Percentiles rank a stretch among this genome's conserved stretches.
Evolutionary conservation across 805 yeast species (phyloP).

Genomic region (Pichia nakasei): DNA sequence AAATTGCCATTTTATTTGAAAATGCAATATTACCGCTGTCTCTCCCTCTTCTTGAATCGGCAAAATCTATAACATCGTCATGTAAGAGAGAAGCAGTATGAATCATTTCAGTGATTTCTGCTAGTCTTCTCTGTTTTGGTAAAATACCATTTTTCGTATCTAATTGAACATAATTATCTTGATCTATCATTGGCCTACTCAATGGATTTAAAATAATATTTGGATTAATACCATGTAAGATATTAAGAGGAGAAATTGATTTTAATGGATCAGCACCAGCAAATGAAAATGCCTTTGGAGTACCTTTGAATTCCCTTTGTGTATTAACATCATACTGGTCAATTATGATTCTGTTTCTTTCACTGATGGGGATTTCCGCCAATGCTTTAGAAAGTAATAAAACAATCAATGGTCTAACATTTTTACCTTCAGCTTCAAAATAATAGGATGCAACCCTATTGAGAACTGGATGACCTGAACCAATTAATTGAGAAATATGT

Average conservation of each 20-base stretch:
- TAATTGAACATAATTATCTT: conserved; percentile 44
- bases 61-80: conserved; percentile 91
- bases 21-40: conserved; percentile 91
- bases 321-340: conserved; percentile 59
- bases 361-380: conserved; percentile 57
- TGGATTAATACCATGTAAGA: conserved; percentile 90
- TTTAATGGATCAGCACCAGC: conserved; percentile 54
- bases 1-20: conserved; percentile 93
- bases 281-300: conserved; percentile 43
- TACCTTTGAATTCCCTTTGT: conserved; percentile 54
- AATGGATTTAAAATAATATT: conserved; percentile 71
- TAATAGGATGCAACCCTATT: conserved; percentile 91
- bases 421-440: conserved; percentile 94
- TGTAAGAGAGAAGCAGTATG: conserved; percentile 94
- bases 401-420: conserved; percentile 86
- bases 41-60: conserved; percentile 82
- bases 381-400: conserved; percentile 75
- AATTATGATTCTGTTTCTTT: conserved; percentile 55
- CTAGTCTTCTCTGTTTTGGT: conserved; percentile 90
- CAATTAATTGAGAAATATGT: conserved; percentile 78
- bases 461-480: conserved; percentile 89
- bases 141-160: conserved; percentile 64
- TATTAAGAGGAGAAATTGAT: conserved; percentile 69
- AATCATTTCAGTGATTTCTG: conserved; percentile 97
- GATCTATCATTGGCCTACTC: conserved; percentile 65